A percentile compares a stretch with the other conserved stretches of the same genome.
phyloP scores from a whole-genome alignment of 495 filamentous ascomycete species.

The Stereocaulon alpinum region DNA sequence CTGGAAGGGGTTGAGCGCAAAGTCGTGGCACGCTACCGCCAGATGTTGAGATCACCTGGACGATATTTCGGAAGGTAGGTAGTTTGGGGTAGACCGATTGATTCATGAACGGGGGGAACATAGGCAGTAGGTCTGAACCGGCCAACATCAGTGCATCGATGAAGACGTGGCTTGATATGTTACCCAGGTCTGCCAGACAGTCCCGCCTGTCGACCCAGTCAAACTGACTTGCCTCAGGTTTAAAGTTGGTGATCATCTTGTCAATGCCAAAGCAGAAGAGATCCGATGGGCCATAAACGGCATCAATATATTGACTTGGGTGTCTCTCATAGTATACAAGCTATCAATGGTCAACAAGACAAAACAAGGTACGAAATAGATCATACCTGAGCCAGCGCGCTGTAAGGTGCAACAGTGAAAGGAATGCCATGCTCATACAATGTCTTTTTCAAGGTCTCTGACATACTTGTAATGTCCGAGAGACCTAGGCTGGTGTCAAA shows the following conservation, averaged over 20 bases:
- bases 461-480: slow-evolving; percentile 49
- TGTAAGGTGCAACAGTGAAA: slow-evolving; percentile 83
- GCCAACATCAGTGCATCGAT: slow-evolving; percentile 74
- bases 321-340: slow-evolving; percentile 71
- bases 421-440: slow-evolving; percentile 58
- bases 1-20: slow-evolving; percentile 60
- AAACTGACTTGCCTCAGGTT: slow-evolving; percentile 56
- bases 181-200: slow-evolving; percentile 58
- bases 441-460: slow-evolving; percentile 62
- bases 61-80: slow-evolving; percentile 52
- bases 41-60: slow-evolving; percentile 58
- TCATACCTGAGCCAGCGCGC: slow-evolving; percentile 74
- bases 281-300: slow-evolving; percentile 78
- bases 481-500: slow-evolving; percentile 33
- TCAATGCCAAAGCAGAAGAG: slow-evolving; percentile 78
- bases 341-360: slow-evolving; percentile 34
- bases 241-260: slow-evolving; percentile 69
- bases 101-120: slow-evolving; percentile 65
- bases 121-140: slow-evolving; percentile 66
- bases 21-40: slow-evolving; percentile 52
- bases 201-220: slow-evolving; percentile 59
- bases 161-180: slow-evolving; percentile 62
- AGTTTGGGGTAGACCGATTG: slow-evolving; percentile 35
- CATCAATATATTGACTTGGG: slow-evolving; percentile 58
- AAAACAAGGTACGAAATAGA: not conserved